Percentiles rank a stretch among this genome's conserved stretches.
Conservation (phyloP, 192 early-diverging fungal species). For the Coemansia sp. region DNA sequence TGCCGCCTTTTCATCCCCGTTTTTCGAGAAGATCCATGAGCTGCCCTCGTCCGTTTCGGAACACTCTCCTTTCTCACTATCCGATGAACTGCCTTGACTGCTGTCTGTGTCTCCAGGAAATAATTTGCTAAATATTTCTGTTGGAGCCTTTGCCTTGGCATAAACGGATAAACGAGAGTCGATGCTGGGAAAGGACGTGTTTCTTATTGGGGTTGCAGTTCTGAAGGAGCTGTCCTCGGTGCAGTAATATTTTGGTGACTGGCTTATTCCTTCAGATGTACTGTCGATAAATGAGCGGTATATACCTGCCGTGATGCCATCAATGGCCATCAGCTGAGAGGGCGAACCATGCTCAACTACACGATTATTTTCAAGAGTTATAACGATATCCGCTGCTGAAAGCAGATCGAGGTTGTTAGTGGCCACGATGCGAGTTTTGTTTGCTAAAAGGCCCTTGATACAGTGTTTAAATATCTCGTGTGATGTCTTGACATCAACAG, state of each 20-base stretch:
- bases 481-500: conserved; percentile 58
- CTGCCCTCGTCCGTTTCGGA: not conserved
- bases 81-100: not conserved
- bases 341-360: conserved; percentile 62
- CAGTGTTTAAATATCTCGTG: conserved; percentile 57
- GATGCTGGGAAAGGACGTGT: not conserved
- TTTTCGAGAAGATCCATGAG: not conserved
- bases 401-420: conserved; percentile 58
- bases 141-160: not conserved
- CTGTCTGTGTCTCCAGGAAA: not conserved
- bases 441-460: conserved; percentile 30
- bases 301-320: conserved; percentile 38
- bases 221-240: conserved; percentile 40
- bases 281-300: conserved; percentile 46
- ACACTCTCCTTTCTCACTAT: not conserved
- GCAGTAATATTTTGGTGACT: not conserved
- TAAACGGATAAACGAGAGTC: not conserved
- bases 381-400: conserved; percentile 50
- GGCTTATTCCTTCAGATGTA: not conserved
- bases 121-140: not conserved
- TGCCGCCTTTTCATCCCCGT: not conserved
- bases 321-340: conserved; percentile 53
- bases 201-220: conserved; percentile 40
- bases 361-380: conserved; percentile 48
- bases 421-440: conserved; percentile 70